A percentile compares a stretch with the other conserved stretches of the same genome.
These are phyloP conservation scores for Sugiyamaella valdiviana DNA, from an alignment of 805 yeast species.

Conservation along the genomic window DNA sequence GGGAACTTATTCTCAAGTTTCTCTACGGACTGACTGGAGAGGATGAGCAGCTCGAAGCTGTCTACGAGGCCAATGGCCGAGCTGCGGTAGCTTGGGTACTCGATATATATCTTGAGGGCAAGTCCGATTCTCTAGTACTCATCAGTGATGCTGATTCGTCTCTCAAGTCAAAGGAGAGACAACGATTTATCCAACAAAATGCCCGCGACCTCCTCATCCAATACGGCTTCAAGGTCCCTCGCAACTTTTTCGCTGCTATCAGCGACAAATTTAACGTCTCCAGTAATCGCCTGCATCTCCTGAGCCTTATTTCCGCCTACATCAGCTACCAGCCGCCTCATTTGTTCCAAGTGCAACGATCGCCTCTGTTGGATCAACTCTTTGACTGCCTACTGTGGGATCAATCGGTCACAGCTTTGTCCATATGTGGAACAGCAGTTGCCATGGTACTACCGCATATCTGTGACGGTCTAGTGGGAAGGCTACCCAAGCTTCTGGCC, in stretches of 20 bases:
- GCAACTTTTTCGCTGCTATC: constrained; percentile 34
- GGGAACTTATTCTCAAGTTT: constrained; percentile 28
- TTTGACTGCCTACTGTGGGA: constrained; percentile 40
- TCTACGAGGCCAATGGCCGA: constrained; percentile 21
- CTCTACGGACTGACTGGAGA: constrained; percentile 23
- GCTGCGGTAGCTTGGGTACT: constrained; percentile 22
- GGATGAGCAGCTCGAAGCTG: constrained; percentile 13
- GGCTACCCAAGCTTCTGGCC: constrained; percentile 40
- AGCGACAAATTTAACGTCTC: constrained; percentile 34
- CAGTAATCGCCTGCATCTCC: constrained; percentile 34
- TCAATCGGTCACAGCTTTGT: constrained; percentile 36
- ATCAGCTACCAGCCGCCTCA: constrained; percentile 31
- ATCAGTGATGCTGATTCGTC: not conserved
- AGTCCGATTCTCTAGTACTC: constrained; percentile 1
- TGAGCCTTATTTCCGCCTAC: constrained; percentile 37
- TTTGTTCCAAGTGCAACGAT: constrained; percentile 30
- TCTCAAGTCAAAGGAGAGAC: constrained; percentile 39
- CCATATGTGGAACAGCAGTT: constrained; percentile 34
- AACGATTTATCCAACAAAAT: constrained; percentile 43
- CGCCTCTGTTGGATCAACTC: constrained; percentile 36
- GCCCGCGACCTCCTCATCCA: constrained; percentile 36
- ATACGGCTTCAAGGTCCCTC: constrained; percentile 39
- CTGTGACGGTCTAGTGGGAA: constrained; percentile 29
- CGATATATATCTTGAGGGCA: constrained; percentile 21
- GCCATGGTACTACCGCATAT: constrained; percentile 44